Conservation (phyloP, 176 grass and related monocot genomes). For the Juncus inflexus region DNA sequence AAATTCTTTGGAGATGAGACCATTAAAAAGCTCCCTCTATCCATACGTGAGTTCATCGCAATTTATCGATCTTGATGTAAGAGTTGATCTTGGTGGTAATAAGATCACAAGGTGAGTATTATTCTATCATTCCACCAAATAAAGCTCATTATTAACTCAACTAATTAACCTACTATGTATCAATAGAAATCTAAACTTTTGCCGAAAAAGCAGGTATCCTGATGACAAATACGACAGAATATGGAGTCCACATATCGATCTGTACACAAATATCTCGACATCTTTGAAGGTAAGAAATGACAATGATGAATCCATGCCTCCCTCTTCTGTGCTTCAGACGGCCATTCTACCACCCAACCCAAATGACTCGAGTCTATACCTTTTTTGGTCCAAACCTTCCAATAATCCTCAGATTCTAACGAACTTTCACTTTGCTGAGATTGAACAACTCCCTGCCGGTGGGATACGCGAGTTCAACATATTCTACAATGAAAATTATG, state of each 20-base stretch:
- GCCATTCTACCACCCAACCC: slow-evolving; percentile 17
- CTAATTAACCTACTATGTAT: no score
- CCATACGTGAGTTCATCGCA: slow-evolving; percentile 3
- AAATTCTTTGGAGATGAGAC: slow-evolving; percentile 27
- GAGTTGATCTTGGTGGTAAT: slow-evolving; percentile 5
- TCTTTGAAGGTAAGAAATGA: background rate
- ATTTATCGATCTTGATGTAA: background rate
- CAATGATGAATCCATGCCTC: background rate
- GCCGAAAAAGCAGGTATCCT: slow-evolving; percentile 11
- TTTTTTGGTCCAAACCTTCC: background rate
- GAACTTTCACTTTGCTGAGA: slow-evolving; percentile 7
- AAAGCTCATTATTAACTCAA: no score
- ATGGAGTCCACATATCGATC: slow-evolving; percentile 5
- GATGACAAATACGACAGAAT: slow-evolving; percentile 27
- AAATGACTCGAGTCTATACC: background rate
- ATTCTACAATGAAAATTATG: background rate
- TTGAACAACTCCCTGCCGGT: slow-evolving; percentile 9
- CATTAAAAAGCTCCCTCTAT: background rate
- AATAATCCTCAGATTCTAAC: background rate
- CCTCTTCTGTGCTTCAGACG: slow-evolving; percentile 13
- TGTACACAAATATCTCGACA: slow-evolving; percentile 3
- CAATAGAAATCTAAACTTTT: no score
- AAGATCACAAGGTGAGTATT: background rate
- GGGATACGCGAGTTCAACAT: slow-evolving; percentile 14
- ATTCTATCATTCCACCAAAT: no score